Evolutionary conservation across 1,284 basidiomycete species (phyloP).

Genomic region (Butyriboletus pseudospeciosus): DNA sequence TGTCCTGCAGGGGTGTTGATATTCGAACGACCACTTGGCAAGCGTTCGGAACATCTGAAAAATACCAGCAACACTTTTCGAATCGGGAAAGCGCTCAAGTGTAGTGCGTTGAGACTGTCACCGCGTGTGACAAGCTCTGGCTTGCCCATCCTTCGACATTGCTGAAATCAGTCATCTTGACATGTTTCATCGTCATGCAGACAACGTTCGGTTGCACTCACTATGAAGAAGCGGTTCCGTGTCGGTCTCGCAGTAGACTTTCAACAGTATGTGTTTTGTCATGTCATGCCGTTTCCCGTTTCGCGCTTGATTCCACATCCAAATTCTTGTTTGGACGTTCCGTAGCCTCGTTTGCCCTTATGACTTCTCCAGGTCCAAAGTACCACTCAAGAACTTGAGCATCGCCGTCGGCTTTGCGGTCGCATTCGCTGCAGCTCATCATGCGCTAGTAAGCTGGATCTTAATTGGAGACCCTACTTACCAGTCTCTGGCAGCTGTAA

Average conservation of each 20-base stretch:
- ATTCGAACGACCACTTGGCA: too few relatives aligned
- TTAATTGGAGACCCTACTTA: constrained; percentile 39
- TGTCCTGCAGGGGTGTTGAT: too few relatives aligned
- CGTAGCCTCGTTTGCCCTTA: constrained; percentile 33
- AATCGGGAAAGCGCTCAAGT: too few relatives aligned
- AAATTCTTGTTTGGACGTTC: constrained; percentile 41
- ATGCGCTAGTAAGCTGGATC: constrained; percentile 28
- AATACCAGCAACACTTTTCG: too few relatives aligned
- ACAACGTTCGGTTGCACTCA: constrained; percentile 28
- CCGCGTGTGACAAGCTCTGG: constrained; percentile 33
- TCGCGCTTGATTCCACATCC: constrained; percentile 42
- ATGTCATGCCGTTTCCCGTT: constrained; percentile 36
- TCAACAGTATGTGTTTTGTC: constrained; percentile 29
- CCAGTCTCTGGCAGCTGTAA: constrained; percentile 40
- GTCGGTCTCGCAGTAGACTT: constrained; percentile 40
- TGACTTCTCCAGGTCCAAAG: constrained; percentile 5
- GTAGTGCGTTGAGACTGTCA: constrained; percentile 21
- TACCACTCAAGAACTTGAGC: constrained; percentile 2
- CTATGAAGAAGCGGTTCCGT: constrained; percentile 33
- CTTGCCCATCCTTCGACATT: constrained; percentile 44
- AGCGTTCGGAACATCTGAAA: too few relatives aligned
- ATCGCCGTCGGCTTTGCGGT: constrained; percentile 31
- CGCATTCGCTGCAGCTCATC: constrained; percentile 35
- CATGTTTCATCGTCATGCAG: constrained; percentile 42
- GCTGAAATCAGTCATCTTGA: constrained; percentile 47